Conservation (phyloP, 2,329 filamentous ascomycete genomes). For the Fusarium musae region DNA sequence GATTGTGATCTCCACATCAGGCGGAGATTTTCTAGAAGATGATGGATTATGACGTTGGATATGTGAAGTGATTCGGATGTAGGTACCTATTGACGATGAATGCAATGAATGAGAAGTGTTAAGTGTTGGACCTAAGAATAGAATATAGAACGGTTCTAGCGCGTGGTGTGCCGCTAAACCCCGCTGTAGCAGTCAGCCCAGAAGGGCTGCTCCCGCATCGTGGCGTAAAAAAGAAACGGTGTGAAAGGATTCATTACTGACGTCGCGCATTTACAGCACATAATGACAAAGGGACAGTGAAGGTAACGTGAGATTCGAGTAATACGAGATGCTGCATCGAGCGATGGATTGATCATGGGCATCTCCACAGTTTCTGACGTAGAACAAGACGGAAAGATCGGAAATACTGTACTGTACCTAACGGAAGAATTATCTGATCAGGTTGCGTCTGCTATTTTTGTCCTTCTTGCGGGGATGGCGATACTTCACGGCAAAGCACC, state of each 20-base stretch:
- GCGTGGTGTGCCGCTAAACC: not conserved
- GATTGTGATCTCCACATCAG: not conserved
- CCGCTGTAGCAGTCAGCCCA: slow-evolving; percentile 18
- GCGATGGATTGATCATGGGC: not conserved
- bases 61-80: not conserved
- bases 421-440: slow-evolving; percentile 7
- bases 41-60: slow-evolving; percentile 11
- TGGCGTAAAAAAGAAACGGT: not conserved
- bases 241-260: slow-evolving; percentile 5
- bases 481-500: not conserved
- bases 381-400: slow-evolving; percentile 7
- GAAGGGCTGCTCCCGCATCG: slow-evolving; percentile 9
- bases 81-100: not conserved
- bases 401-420: not conserved
- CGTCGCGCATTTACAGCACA: not conserved
- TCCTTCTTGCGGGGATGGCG: slow-evolving; percentile 5
- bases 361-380: slow-evolving; percentile 20
- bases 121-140: not conserved
- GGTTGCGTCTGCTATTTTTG: not conserved
- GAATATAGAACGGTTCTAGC: not conserved
- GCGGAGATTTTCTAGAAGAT: slow-evolving; percentile 9
- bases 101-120: not conserved
- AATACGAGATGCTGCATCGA: slow-evolving; percentile 1
- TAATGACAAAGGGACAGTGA: not conserved
- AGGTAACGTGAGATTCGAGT: not conserved